phyloP scores from a whole-genome alignment of 2,329 filamentous ascomycete genomes.

The Aspergillus tubingensis region DNA sequence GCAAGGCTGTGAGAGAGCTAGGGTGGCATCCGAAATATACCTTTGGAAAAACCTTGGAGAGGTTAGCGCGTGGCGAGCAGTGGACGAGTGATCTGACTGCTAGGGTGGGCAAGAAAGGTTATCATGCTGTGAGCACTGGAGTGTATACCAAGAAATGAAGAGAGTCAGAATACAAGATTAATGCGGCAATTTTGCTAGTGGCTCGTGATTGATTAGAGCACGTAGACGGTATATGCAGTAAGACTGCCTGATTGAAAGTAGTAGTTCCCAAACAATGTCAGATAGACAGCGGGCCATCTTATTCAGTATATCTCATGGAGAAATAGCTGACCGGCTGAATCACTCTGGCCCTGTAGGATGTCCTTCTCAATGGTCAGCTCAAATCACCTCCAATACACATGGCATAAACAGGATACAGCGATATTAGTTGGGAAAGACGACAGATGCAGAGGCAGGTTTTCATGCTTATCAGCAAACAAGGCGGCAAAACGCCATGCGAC shows the following conservation, averaged over 20 bases:
- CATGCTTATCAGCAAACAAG: background rate
- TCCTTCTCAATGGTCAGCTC: no score
- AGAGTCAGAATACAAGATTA: background rate
- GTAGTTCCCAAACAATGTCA: background rate
- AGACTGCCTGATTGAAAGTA: background rate
- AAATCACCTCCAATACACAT: no score
- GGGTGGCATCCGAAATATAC: slow-evolving; percentile 13
- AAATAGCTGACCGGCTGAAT: background rate
- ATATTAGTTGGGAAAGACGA: background rate
- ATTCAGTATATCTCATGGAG: no score
- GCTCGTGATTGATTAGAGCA: background rate
- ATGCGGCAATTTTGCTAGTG: background rate
- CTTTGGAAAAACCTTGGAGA: background rate
- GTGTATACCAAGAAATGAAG: background rate
- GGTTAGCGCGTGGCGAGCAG: background rate
- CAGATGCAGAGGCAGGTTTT: background rate
- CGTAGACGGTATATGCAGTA: background rate
- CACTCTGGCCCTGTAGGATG: no score
- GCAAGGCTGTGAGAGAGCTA: slow-evolving; percentile 11
- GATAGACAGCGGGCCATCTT: background rate
- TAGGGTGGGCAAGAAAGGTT: background rate
- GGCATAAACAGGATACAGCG: no score
- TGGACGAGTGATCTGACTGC: background rate
- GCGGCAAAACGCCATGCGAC: background rate
- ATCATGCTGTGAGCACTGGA: background rate